phyloP scores from a whole-genome alignment of 768 basidiomycete genomes.

The Tricholoma furcatifolium region DNA sequence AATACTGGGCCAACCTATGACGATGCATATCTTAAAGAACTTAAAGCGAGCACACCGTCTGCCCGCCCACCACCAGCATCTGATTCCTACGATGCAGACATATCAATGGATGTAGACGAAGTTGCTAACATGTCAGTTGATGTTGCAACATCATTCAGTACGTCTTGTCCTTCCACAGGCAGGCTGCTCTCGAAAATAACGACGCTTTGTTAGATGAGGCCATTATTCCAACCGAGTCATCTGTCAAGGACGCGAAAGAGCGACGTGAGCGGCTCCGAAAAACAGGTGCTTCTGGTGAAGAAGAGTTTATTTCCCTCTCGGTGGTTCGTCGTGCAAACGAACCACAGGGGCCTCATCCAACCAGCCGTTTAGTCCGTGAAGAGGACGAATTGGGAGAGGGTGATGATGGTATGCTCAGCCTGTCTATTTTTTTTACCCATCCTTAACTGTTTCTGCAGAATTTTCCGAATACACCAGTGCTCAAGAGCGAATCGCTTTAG shows the following conservation, averaged over 20 bases:
- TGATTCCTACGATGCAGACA: constrained; percentile 51
- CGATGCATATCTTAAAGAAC: constrained; percentile 67
- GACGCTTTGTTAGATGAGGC: constrained; percentile 30
- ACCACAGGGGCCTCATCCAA: constrained; percentile 76
- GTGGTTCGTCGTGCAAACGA: constrained; percentile 55
- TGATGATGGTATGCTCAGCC: constrained; percentile 68
- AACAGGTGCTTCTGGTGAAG: constrained; percentile 41
- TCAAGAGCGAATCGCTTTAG: constrained; percentile 81
- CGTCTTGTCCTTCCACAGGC: constrained; percentile 2
- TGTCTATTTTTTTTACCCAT: neutral
- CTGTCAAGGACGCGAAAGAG: constrained; percentile 72
- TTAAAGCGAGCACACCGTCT: constrained; percentile 75
- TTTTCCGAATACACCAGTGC: constrained; percentile 87
- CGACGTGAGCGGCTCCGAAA: constrained; percentile 68
- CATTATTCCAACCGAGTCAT: constrained; percentile 67
- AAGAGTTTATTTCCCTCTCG: constrained; percentile 80
- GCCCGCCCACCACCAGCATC: constrained; percentile 41
- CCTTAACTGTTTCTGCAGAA: constrained; percentile 41
- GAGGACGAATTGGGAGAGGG: constrained; percentile 88
- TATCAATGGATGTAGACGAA: constrained; percentile 47
- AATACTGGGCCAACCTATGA: constrained; percentile 65
- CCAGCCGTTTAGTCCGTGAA: constrained; percentile 78
- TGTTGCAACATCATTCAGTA: constrained; percentile 28
- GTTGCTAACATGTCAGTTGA: constrained; percentile 33
- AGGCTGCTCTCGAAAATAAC: neutral